A percentile compares a stretch with the other conserved stretches of the same genome.
Conservation (phyloP, 768 basidiomycete genomes). For the Tricholoma furcatifolium region DNA sequence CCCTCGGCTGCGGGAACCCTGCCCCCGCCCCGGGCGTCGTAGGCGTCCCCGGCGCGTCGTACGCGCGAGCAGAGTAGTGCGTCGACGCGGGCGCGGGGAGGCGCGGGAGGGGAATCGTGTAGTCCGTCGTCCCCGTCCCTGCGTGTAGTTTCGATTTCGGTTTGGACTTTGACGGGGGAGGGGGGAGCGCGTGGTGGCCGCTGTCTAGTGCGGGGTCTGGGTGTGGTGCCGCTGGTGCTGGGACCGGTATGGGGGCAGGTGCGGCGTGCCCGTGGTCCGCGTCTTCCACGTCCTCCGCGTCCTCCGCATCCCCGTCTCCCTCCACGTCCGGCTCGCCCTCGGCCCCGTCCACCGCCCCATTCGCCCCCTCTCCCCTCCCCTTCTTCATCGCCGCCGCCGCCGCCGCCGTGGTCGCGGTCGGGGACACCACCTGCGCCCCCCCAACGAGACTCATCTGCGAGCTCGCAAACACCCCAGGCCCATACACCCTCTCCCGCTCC, state of each 20-base stretch:
- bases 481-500: constrained; percentile 92
- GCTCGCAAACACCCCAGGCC: constrained; percentile 89
- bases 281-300: background rate
- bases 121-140: constrained; percentile 45
- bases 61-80: constrained; percentile 81
- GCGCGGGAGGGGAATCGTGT: constrained; percentile 80
- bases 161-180: too few species aligned
- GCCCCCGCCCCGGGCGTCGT: constrained; percentile 58
- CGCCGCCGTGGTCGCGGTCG: too few species aligned
- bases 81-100: constrained; percentile 80
- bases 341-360: background rate
- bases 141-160: background rate
- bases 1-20: constrained; percentile 61
- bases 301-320: background rate
- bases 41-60: constrained; percentile 43
- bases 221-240: too few species aligned
- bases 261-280: too few species aligned
- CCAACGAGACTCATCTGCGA: constrained; percentile 72
- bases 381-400: background rate
- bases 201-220: too few species aligned
- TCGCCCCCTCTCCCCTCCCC: background rate
- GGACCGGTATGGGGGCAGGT: too few species aligned
- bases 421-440: too few species aligned
- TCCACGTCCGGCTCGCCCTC: background rate
- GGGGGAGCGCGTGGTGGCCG: too few species aligned